Evolutionary conservation across 202 grass and related monocot species (phyloP), one percentile per base, ranked within the genome.

Genomic region (Elaeis oleifera): DNA sequence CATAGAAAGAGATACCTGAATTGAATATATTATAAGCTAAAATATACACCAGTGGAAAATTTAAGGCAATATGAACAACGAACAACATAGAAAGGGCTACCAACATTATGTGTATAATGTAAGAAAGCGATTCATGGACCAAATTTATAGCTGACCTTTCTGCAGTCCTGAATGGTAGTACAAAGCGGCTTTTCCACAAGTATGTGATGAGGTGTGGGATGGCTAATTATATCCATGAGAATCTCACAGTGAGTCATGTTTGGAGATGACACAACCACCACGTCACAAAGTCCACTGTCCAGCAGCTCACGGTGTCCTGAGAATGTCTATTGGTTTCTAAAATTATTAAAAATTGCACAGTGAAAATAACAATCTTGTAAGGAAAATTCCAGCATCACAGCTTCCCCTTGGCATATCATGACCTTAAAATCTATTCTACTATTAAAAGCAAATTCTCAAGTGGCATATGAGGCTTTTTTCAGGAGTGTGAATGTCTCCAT

Each of bases 161-260:
- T 69, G 69, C 91, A 96, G 68, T 96, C 56, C 60, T 79, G 73
- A 52, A 96, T 70, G 2, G 87, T 85, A 44, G 91, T 96, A 74
- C 91, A 96, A 28, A 89, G 31, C 25, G 91, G 91, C 75, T 96
- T 96, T 84, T 96, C 91, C 1, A 96, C 91, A n/a, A 96, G 87
- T 49, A 96, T 76, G 28, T 96, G 91, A 63, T 96, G 81, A 16
- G 81, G 81, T 4, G 60, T 68, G 8, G 59, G 36, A 60, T 89
- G 77, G 39, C 53, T 3, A 61, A 91, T 89, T 49, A 91, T 77
- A 67, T 96, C 91, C 81, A 96, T 89, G 25, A 91, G 79, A 56
- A 96, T 86, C 58, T 84, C 84, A 61, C 70, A 86, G 70, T 96
- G 91, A 2, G 91, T 96, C 91, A 96, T 96, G 60, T 96, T 96